Evolutionary conservation across 305 asterid genomes (phyloP), one percentile per base, ranked within the genome.

Genomic region (Fraxinus sp.): DNA sequence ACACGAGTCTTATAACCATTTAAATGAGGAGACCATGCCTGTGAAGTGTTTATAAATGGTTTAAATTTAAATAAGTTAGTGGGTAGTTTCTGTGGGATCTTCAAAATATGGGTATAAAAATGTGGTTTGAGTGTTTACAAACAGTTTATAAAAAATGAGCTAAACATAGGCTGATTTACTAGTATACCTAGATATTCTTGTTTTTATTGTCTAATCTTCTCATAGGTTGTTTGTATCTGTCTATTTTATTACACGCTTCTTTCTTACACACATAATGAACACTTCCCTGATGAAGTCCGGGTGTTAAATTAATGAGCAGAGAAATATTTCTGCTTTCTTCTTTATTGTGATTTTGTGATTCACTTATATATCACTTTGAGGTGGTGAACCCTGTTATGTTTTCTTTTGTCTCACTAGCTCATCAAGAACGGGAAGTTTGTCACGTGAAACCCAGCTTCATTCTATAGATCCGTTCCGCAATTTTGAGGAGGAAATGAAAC

Each of bases 381-480:
- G 24, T 72, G 22, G 28, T 76, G 26, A 74, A 79, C 28, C 75
- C 76, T 81, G 76, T 75, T 55, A 76, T 57, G 41, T 46, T 68
- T 35, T 81, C 87, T 64, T 64, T 30, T 57, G 35, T 26, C 72
- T 77, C 78, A 73, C 79, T 83, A 90, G 98, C 76, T 81, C 82
- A 26, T 84, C 92, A 8, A 91, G 91, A 80, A 22, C 80, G 77
- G 95, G 94, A 80, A 91, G 88, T 83, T 86, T 92, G 83, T 83
- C 98, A 49, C 87, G 85, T 70, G 97, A 91, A 87, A 81, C 93
- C 84, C 75, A 70, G 39, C 75, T 10, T 70, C 97, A 83, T 78
- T 73, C 92, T 78, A 97, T 93, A 57, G 97, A 91, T 74, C 98
- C 98, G 32, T 94, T 94, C 89, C 98, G 99, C 91, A 96, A 96